phyloP scores from a whole-genome alignment of 306 rosid genomes.

The Lagenaria siceraria region DNA sequence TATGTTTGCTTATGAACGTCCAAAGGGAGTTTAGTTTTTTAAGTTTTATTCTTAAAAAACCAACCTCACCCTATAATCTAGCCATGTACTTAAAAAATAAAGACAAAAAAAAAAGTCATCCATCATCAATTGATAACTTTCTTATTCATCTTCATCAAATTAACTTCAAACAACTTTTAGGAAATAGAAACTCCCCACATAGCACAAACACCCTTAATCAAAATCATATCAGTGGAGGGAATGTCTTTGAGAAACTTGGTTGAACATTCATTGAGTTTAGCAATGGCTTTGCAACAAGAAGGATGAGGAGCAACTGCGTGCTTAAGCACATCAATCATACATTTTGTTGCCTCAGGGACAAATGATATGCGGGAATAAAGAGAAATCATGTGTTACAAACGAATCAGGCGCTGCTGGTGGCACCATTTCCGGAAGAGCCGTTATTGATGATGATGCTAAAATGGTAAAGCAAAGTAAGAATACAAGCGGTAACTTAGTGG shows the following conservation, averaged over 20 bases:
- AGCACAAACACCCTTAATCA: background rate
- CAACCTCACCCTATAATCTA: too few species aligned
- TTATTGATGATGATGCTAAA: background rate
- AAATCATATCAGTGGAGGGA: background rate
- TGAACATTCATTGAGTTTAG: background rate
- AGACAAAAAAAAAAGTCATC: too few species aligned
- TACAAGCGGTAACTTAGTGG: background rate
- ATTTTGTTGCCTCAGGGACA: background rate
- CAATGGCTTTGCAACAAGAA: background rate
- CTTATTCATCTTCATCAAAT: too few species aligned
- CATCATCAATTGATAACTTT: too few species aligned
- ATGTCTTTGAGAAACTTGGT: background rate
- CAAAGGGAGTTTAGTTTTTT: too few species aligned
- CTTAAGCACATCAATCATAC: background rate
- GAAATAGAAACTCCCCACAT: background rate
- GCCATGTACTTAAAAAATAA: too few species aligned
- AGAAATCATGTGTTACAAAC: background rate
- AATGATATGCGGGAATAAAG: background rate
- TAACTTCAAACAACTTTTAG: background rate
- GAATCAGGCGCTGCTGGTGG: too few species aligned
- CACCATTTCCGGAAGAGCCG: background rate
- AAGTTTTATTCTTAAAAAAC: too few species aligned
- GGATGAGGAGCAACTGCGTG: background rate
- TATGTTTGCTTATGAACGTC: too few species aligned
- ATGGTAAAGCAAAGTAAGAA: background rate